Percentiles rank a stretch among this genome's conserved stretches.
phyloP scores from a whole-genome alignment of 225 moss, liverwort and hornwort genomes.

The Rhytidiadelphus loreus region DNA sequence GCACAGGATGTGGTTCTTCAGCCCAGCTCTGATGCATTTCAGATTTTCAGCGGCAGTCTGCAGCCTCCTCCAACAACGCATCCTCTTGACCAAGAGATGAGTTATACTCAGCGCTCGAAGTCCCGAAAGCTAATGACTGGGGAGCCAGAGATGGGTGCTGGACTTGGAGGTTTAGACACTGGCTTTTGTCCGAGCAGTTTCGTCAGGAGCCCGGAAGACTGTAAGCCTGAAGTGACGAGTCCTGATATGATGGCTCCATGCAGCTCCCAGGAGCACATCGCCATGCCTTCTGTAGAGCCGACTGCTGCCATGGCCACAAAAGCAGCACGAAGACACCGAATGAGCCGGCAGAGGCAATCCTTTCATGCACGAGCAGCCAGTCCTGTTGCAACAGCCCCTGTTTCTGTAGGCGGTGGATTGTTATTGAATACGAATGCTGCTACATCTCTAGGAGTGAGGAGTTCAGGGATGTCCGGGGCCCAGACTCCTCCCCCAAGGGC shows the following conservation, averaged over 20 bases:
- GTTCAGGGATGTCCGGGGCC: neutral
- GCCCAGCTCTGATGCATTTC: conserved; percentile 2
- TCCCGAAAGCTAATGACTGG: conserved; percentile 36
- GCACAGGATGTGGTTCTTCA: neutral
- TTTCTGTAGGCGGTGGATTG: neutral
- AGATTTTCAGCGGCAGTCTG: neutral
- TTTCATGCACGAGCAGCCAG: neutral
- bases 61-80: neutral
- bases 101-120: conserved; percentile 24
- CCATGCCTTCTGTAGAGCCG: neutral
- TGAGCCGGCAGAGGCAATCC: conserved; percentile 36
- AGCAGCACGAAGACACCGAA: conserved; percentile 39
- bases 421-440: neutral
- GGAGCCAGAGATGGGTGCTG: neutral
- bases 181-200: conserved; percentile 19
- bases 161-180: neutral
- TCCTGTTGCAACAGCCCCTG: neutral
- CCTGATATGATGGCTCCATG: neutral
- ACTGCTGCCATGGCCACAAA: conserved; percentile 28
- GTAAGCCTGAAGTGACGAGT: conserved; percentile 4
- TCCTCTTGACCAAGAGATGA: neutral
- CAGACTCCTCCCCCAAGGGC: neutral
- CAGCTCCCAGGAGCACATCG: conserved; percentile 6
- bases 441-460: neutral
- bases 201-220: neutral